Base-by-base conservation (phyloP, 2,329 filamentous ascomycete genomes). In the Fusarium hostae region DNA sequence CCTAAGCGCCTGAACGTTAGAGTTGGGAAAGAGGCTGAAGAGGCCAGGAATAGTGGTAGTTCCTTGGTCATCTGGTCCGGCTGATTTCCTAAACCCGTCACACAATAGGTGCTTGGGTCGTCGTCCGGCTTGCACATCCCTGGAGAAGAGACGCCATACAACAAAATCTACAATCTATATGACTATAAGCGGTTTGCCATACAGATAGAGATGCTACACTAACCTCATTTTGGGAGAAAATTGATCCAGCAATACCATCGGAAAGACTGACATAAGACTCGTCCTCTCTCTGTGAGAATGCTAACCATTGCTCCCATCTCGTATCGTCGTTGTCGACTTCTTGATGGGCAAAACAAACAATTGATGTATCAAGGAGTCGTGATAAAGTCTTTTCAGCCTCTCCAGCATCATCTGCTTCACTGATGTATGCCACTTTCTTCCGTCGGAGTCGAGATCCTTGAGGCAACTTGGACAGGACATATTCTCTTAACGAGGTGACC, bases 81-180 rank as follows among this genome's bases (percentile, higher is more conserved):
- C 72, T 30, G 82, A 78, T 72, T 86, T 88, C 75, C 91, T 89
- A 75, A 91, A 97, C 28, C 95, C 95, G 84, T 97, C 91, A 74
- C 94, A 95, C 8, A 99, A 87, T 9, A 97, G 77, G 81, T 98
- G 93, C 55, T 88, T 87, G 3, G 92, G 91, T 76, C 87, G 88
- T 54, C 70, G 39, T 13, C 72, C 84, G 79, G 64, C 81, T 81
- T 32, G 78, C 35, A 85, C 82, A 20, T 84, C 81, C 73, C 87
- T 86, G 16, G 87, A 88, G 79, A 97, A 97, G 4, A 97, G 84
- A 13, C 88, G 85, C 89, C 92, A 94, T 44, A 98, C 89, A 32
- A 88, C 87, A 79, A 93, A 94, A 77, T 95, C 91, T 45, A 95
- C 86, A 73, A 95, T 88, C 92, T 94, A 74, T 57, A n/a, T 54